Evolutionary conservation across 208 protist species (phyloP), one percentile per base, ranked within the genome.

Genomic region (Leishmania guyanensis): DNA sequence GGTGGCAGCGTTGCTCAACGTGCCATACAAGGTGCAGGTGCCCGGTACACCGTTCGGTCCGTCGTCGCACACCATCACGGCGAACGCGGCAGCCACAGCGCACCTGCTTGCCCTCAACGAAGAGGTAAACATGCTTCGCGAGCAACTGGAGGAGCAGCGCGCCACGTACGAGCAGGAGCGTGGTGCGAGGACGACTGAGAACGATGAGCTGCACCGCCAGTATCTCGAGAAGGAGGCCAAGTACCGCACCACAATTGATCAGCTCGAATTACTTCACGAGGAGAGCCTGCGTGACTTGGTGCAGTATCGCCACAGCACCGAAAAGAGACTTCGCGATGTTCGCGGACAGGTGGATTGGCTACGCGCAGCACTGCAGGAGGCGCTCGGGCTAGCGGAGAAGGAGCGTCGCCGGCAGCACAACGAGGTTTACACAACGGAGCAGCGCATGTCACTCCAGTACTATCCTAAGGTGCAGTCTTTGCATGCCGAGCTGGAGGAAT

Each of bases 131-230:
- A 84, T 90, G 84, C 87, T 96, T 26, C 85, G 86, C 17, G 80
- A 93, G 73, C 88, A 91, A 75, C 84, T 96, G 33, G 92, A 94
- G 72, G 86, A 87, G 43, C 92, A 94, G 78, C 89, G 89, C 33
- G 36, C 50, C 29, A 81, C 83, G 48, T 93, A 96, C 86, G 91
- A 96, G 79, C 70, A 85, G 50, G 91, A 92, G 77, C 89, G 92
- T 46, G 89, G 83, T 26, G 76, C 79, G 26, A 83, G 85, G 29
- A 65, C 88, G 10, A 68, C 53, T 3, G 83, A 89, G 54, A 84
- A 92, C 39, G 82, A 89, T 46, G 81, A 83, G 26, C 78, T 66
- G 16, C 84, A 86, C 64, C 89, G 88, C 39, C 66, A 54, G 36
- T 75, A 82, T 64, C 74, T 87, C 39, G 86, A 91, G 73, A 65